Conservation (phyloP, 164 flowering plant species). For the Nelumbo lutea region DNA sequence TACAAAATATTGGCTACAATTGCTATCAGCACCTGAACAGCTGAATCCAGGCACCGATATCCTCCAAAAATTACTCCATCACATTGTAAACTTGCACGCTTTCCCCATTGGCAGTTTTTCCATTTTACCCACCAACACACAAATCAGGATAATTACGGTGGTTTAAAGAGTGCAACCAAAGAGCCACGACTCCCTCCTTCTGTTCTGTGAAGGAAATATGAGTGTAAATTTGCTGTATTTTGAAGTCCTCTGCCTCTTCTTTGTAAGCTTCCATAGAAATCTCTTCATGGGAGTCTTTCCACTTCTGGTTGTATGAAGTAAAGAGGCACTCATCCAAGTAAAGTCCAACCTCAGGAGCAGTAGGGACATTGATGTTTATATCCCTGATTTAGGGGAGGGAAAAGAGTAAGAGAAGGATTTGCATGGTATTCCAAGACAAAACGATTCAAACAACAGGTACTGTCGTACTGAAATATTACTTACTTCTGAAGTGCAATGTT, state of each 20-base stretch:
- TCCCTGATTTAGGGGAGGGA: slow-evolving; percentile 41
- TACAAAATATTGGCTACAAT: not conserved
- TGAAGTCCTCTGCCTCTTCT: slow-evolving; percentile 83
- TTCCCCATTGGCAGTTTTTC: slow-evolving; percentile 6
- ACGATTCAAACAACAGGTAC: not conserved
- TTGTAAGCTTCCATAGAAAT: slow-evolving; percentile 70
- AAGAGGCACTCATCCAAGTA: slow-evolving; percentile 91
- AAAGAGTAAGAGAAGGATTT: slow-evolving; percentile 3
- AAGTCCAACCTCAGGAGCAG: slow-evolving; percentile 96
- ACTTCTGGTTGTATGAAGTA: slow-evolving; percentile 77
- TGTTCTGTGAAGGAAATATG: slow-evolving; percentile 84
- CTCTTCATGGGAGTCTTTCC: slow-evolving; percentile 85
- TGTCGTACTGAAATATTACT: slow-evolving; percentile 17
- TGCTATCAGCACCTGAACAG: not conserved
- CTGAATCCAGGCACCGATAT: not conserved
- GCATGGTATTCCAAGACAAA: not conserved
- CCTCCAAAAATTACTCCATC: slow-evolving; percentile 12
- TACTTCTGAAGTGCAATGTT: slow-evolving; percentile 61
- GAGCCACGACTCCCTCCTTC: slow-evolving; percentile 69
- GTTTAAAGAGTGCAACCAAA: slow-evolving; percentile 94
- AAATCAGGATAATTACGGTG: slow-evolving; percentile 88
- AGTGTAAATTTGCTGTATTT: slow-evolving; percentile 70
- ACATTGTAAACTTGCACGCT: slow-evolving; percentile 17
- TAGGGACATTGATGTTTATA: slow-evolving; percentile 72
- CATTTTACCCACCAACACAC: slow-evolving; percentile 15